phyloP scores from a whole-genome alignment of 2,329 filamentous ascomycete genomes.

The Aspergillus melleus region DNA sequence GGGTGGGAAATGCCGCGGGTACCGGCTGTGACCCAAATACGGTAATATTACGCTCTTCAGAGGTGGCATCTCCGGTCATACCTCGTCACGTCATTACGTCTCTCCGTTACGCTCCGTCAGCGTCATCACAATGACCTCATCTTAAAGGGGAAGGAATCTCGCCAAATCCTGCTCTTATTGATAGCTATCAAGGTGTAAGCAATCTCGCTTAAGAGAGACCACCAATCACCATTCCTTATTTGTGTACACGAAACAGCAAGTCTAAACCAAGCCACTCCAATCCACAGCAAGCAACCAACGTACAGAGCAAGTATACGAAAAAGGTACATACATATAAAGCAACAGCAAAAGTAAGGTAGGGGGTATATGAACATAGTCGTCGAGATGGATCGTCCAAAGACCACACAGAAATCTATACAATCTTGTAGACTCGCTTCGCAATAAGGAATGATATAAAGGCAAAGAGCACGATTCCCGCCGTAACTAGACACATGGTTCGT shows the following conservation, averaged over 20 bases:
- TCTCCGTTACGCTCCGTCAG: slow-evolving; percentile 1
- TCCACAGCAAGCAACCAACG: no score
- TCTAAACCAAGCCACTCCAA: no score
- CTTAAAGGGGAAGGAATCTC: neutral
- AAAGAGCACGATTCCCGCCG: slow-evolving; percentile 74
- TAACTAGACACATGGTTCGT: slow-evolving; percentile 46
- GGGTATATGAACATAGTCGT: neutral
- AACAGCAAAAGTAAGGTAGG: neutral
- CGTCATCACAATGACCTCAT: slow-evolving; percentile 24
- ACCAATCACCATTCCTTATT: no score
- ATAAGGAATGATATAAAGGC: slow-evolving; percentile 77
- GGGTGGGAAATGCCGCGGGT: neutral
- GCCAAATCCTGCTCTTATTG: no score
- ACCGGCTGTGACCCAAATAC: neutral
- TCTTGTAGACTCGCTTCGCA: slow-evolving; percentile 80
- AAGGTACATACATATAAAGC: no score
- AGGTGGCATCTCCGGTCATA: neutral
- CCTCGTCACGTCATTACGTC: neutral
- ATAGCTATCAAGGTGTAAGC: no score
- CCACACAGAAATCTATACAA: slow-evolving; percentile 54
- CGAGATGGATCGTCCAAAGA: neutral
- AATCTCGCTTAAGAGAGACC: no score
- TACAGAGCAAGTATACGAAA: no score
- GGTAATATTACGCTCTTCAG: slow-evolving; percentile 3
- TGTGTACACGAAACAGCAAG: no score